Conservation (phyloP, 495 filamentous ascomycete species). For the Annulohypoxylon maeteangense region DNA sequence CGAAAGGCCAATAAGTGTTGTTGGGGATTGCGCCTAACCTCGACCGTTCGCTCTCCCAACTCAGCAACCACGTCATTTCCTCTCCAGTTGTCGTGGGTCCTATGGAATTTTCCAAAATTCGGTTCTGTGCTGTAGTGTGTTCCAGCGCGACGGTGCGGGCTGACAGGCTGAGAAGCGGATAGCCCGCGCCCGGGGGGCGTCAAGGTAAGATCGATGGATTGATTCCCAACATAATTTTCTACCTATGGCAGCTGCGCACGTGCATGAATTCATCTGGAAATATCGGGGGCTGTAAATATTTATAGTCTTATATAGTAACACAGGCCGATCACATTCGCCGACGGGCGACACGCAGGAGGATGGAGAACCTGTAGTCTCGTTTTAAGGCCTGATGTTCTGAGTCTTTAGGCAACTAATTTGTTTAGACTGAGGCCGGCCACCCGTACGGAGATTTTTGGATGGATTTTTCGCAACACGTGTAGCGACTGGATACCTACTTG, state of each 20-base stretch:
- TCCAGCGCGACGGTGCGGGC: slow-evolving; percentile 6
- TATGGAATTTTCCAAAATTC: slow-evolving; percentile 9
- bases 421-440: background rate
- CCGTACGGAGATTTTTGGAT: slow-evolving; percentile 6
- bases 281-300: background rate
- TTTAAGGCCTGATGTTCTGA: slow-evolving; percentile 23
- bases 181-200: background rate
- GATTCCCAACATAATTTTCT: slow-evolving; percentile 2
- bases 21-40: slow-evolving; percentile 7
- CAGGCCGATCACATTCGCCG: background rate
- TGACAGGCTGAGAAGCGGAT: slow-evolving; percentile 1
- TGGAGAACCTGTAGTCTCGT: slow-evolving; percentile 13
- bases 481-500: slow-evolving; percentile 1
- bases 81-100: slow-evolving; percentile 18
- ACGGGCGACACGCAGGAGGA: slow-evolving; percentile 20
- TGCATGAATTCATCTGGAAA: background rate
- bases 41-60: slow-evolving; percentile 13
- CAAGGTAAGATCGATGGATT: slow-evolving; percentile 5
- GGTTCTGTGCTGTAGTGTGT: slow-evolving; percentile 21
- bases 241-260: slow-evolving; percentile 9
- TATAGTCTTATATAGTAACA: slow-evolving; percentile 9
- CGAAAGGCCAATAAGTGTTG: slow-evolving; percentile 9
- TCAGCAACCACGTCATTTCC: slow-evolving; percentile 25
- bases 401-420: slow-evolving; percentile 10
- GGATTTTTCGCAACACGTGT: slow-evolving; percentile 12